These are phyloP conservation scores for Rhizopogon vesiculosus DNA, from an alignment of 768 basidiomycete genomes.

Conservation along the genomic window DNA sequence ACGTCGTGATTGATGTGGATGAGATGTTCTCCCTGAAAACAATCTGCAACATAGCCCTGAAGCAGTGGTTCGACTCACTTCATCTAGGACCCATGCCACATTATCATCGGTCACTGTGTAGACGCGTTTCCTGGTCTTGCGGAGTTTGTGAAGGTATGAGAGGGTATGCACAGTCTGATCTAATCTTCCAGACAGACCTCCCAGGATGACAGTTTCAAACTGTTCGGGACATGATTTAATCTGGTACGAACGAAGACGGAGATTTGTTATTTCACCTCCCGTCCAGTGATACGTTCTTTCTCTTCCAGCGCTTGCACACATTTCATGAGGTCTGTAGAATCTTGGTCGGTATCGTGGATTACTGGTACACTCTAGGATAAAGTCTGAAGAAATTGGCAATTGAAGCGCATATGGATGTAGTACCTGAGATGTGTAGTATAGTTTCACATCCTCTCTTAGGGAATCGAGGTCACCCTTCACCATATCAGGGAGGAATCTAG, in stretches of 20 bases:
- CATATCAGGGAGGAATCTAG: conserved; percentile 73
- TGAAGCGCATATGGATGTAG: neutral
- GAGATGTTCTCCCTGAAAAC: conserved; percentile 70
- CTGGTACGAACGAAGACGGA: neutral
- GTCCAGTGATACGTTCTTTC: conserved; percentile 42
- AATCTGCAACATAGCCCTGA: neutral
- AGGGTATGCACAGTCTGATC: conserved; percentile 94
- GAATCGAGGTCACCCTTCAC: conserved; percentile 97
- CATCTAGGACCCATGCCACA: conserved; percentile 83
- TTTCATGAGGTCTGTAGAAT: conserved; percentile 97
- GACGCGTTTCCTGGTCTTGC: conserved; percentile 49
- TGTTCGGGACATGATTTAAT: conserved; percentile 21
- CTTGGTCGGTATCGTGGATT: conserved; percentile 62
- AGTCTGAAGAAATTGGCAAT: neutral
- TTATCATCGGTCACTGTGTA: conserved; percentile 89
- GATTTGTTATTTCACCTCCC: conserved; percentile 26
- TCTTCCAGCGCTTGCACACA: conserved; percentile 64
- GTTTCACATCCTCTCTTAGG: conserved; percentile 64
- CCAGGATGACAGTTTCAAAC: conserved; percentile 74
- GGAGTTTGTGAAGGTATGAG: conserved; percentile 78
- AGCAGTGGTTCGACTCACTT: conserved; percentile 38
- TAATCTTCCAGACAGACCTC: conserved; percentile 85
- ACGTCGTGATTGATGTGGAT: conserved; percentile 70
- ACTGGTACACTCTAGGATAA: conserved; percentile 58
- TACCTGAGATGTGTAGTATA: conserved; percentile 62